These are phyloP conservation scores for Quercus glauca DNA, from an alignment of 306 rosid genomes.

Conservation along the genomic window DNA sequence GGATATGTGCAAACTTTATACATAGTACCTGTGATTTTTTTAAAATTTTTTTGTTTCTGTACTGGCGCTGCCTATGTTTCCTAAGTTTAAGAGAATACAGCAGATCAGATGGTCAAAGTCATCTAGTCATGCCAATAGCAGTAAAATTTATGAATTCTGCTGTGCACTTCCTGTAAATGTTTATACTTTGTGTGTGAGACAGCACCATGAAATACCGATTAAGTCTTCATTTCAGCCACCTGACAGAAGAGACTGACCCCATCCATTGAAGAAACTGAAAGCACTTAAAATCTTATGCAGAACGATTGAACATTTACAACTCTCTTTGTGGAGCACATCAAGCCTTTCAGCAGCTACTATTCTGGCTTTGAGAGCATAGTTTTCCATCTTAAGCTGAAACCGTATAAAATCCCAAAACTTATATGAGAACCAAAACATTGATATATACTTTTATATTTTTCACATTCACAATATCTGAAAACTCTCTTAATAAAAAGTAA, in stretches of 20 bases:
- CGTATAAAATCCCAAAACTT: neutral
- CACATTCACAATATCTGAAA: neutral
- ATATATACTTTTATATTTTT: neutral
- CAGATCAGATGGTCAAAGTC: neutral
- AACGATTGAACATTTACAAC: slow-evolving; percentile 22
- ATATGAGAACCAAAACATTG: neutral
- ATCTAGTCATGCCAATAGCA: neutral
- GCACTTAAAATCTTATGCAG: slow-evolving; percentile 26
- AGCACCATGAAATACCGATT: neutral
- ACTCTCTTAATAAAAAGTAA: neutral
- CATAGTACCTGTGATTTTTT: neutral
- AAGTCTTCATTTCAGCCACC: slow-evolving; percentile 11
- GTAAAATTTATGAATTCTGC: neutral
- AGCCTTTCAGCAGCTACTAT: slow-evolving; percentile 29
- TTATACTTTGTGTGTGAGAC: neutral
- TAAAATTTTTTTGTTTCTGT: neutral
- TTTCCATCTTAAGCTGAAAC: slow-evolving; percentile 67
- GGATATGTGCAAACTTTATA: neutral
- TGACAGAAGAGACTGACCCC: slow-evolving; percentile 21
- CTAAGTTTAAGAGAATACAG: neutral
- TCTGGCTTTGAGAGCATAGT: slow-evolving; percentile 49
- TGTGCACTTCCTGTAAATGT: neutral
- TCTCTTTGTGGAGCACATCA: slow-evolving; percentile 17
- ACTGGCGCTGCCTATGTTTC: too few species aligned
- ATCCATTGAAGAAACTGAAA: slow-evolving; percentile 24